phyloP scores from a whole-genome alignment of 2,329 filamentous ascomycete genomes.

The Xylariaceae sp. region DNA sequence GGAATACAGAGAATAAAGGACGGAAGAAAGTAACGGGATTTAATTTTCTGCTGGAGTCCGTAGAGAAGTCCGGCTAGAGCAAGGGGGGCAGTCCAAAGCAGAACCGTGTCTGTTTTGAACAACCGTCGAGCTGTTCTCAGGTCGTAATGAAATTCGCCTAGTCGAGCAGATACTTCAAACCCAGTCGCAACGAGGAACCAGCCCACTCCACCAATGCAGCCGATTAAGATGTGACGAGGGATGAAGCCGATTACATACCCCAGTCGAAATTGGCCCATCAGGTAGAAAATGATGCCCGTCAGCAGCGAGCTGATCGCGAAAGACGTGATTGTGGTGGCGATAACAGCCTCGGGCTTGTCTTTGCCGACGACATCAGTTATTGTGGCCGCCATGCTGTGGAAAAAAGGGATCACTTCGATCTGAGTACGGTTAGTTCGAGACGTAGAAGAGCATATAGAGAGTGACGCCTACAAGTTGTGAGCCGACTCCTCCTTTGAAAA shows the following conservation, averaged over 20 bases:
- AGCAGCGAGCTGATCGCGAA: constrained; percentile 87
- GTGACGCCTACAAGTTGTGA: constrained; percentile 70
- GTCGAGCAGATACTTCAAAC: constrained; percentile 83
- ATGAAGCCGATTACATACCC: constrained; percentile 96
- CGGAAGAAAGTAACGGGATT: constrained; percentile 80
- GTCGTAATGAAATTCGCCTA: constrained; percentile 81
- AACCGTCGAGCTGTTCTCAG: constrained; percentile 70
- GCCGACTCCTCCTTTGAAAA: constrained; percentile 85
- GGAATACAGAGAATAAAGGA: constrained; percentile 78
- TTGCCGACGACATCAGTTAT: constrained; percentile 75
- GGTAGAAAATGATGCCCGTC: constrained; percentile 85
- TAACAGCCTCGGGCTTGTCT: constrained; percentile 75
- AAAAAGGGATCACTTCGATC: constrained; percentile 98
- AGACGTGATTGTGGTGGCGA: constrained; percentile 88
- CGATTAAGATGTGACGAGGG: constrained; percentile 89
- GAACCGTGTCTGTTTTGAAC: constrained; percentile 65
- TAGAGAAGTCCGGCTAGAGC: constrained; percentile 70
- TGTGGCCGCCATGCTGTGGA: constrained; percentile 94
- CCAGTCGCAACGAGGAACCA: constrained; percentile 91
- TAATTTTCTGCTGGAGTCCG: constrained; percentile 66
- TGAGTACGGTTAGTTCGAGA: constrained; percentile 30
- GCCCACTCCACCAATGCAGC: constrained; percentile 94
- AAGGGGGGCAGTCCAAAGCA: constrained; percentile 79
- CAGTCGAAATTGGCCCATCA: constrained; percentile 80
- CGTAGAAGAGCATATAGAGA: background rate